phyloP scores from a whole-genome alignment of 345 rosid species.

The Camelina hispida region DNA sequence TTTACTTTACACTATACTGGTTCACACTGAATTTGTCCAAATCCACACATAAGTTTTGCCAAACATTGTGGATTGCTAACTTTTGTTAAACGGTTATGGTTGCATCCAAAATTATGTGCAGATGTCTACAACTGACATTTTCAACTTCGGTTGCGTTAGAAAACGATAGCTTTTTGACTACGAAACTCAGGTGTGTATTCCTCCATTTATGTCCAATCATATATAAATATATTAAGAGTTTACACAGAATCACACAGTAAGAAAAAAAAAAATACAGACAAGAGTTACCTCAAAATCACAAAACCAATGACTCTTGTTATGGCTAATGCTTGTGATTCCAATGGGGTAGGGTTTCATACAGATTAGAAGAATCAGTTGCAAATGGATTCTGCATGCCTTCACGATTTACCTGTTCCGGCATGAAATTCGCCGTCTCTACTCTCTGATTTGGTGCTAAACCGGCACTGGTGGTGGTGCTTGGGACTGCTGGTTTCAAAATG shows the following conservation, averaged over 20 bases:
- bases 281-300: constrained; percentile 27
- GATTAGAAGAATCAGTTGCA: constrained; percentile 26
- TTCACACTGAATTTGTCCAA: too few species aligned
- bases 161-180: too few species aligned
- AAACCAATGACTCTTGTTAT: constrained; percentile 15
- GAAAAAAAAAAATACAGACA: background rate
- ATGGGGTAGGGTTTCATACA: constrained; percentile 38
- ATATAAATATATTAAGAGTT: constrained; percentile 5
- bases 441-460: constrained; percentile 36
- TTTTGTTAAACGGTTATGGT: too few species aligned
- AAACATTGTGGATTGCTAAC: too few species aligned
- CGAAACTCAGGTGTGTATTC: background rate
- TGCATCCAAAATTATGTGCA: too few species aligned
- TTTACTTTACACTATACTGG: too few species aligned
- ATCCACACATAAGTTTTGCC: too few species aligned
- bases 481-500: constrained; percentile 20
- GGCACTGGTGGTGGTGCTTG: constrained; percentile 17
- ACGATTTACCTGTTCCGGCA: constrained; percentile 27
- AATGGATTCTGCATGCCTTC: constrained; percentile 31
- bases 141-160: too few species aligned
- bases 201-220: constrained; percentile 26
- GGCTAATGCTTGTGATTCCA: constrained; percentile 44
- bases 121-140: too few species aligned
- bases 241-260: background rate
- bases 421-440: constrained; percentile 20